phyloP scores from a whole-genome alignment of 2,329 filamentous ascomycete genomes.

The Fusarium hainanense region DNA sequence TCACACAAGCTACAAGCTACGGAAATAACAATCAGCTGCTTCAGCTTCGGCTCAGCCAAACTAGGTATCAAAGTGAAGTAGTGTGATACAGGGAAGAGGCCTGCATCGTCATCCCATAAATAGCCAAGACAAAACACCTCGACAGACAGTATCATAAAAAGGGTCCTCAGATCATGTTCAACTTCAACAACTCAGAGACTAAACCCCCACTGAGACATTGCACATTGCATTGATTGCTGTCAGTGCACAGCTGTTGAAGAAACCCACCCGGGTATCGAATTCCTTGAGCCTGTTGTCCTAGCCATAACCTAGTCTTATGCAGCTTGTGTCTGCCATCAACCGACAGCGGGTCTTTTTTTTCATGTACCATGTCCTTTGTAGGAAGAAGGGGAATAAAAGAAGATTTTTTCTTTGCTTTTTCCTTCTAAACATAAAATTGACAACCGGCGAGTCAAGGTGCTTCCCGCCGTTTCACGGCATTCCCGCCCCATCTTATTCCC shows the following conservation, averaged over 20 bases:
- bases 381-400: neutral
- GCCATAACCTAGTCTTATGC: neutral
- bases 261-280: constrained; percentile 13
- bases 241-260: constrained; percentile 3
- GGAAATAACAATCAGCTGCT: constrained; percentile 6
- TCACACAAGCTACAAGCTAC: constrained; percentile 18
- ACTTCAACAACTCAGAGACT: neutral
- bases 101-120: constrained; percentile 17
- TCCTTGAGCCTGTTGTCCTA: neutral
- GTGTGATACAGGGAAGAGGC: constrained; percentile 8
- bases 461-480: constrained; percentile 35
- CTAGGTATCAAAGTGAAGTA: neutral
- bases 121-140: constrained; percentile 6
- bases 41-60: constrained; percentile 5
- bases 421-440: constrained; percentile 6
- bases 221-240: neutral
- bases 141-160: neutral
- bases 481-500: constrained; percentile 41
- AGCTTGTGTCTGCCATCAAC: constrained; percentile 12
- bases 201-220: neutral
- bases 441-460: constrained; percentile 4
- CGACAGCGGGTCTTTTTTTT: constrained; percentile 4
- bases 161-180: constrained; percentile 30
- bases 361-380: neutral
- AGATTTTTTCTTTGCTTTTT: constrained; percentile 21